phyloP scores from a whole-genome alignment of 768 basidiomycete genomes.

The Tephrocybe sp. region DNA sequence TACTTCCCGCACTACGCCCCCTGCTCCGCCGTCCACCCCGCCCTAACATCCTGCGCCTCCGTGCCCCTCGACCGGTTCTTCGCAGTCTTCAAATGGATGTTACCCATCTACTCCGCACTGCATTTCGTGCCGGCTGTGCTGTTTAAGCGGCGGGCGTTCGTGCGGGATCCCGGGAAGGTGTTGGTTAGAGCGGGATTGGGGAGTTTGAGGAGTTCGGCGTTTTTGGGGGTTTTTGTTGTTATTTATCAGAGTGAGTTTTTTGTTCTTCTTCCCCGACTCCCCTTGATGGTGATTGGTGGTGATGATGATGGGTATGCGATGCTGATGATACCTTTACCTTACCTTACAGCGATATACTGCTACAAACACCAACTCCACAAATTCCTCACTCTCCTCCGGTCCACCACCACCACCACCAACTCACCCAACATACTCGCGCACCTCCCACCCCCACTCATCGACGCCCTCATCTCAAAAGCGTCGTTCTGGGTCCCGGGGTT shows the following conservation, averaged over 20 bases:
- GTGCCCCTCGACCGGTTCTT: constrained; percentile 72
- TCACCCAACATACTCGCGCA: constrained; percentile 31
- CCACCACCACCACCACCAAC: constrained; percentile 15
- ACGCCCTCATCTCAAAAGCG: constrained; percentile 61
- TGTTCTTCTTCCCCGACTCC: constrained; percentile 1
- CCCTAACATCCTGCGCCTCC: constrained; percentile 51
- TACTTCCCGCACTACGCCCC: constrained; percentile 56
- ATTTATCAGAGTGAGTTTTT: constrained; percentile 69
- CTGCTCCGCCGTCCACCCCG: constrained; percentile 80
- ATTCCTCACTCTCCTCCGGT: constrained; percentile 35
- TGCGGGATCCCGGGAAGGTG: constrained; percentile 63
- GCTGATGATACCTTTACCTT: background rate
- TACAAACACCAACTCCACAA: constrained; percentile 59
- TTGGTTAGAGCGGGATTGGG: constrained; percentile 64
- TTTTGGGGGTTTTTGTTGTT: constrained; percentile 79
- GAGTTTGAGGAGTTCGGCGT: constrained; percentile 80
- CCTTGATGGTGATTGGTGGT: too few species aligned
- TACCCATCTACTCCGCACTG: constrained; percentile 82
- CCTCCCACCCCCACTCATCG: constrained; percentile 45
- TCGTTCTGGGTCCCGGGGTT: constrained; percentile 78
- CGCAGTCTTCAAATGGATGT: constrained; percentile 79
- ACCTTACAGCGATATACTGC: constrained; percentile 55
- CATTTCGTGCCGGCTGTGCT: constrained; percentile 86
- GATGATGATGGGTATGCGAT: too few species aligned
- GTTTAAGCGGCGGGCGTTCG: constrained; percentile 70